phyloP scores from a whole-genome alignment of 805 yeast species.

The Candida coquimbonensis region DNA sequence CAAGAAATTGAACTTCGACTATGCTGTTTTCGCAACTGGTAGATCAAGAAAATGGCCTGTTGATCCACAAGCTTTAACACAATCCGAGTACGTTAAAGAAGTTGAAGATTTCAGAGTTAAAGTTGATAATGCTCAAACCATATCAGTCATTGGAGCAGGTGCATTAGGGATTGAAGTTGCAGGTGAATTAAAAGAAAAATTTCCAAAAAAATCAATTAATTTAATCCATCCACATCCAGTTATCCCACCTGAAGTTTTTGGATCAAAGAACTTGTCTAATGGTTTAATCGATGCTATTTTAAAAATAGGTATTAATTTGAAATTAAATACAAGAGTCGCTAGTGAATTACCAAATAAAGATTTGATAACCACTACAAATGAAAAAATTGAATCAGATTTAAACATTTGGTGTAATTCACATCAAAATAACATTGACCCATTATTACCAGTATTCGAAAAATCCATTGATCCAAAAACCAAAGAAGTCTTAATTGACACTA shows the following conservation, averaged over 20 bases:
- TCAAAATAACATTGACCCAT: slow-evolving; percentile 27
- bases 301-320: slow-evolving; percentile 19
- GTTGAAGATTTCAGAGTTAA: slow-evolving; percentile 29
- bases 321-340: slow-evolving; percentile 27
- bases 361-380: slow-evolving; percentile 20
- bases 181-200: slow-evolving; percentile 36
- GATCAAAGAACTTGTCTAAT: slow-evolving; percentile 17
- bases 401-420: slow-evolving; percentile 33
- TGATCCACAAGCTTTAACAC: slow-evolving; percentile 38
- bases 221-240: slow-evolving; percentile 35
- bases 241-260: slow-evolving; percentile 33
- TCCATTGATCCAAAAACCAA: slow-evolving; percentile 17
- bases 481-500: slow-evolving; percentile 23
- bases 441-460: slow-evolving; percentile 18
- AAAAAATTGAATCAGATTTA: slow-evolving; percentile 24
- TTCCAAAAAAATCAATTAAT: slow-evolving; percentile 30
- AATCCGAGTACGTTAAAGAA: slow-evolving; percentile 32
- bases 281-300: slow-evolving; percentile 7
- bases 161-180: slow-evolving; percentile 46
- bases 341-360: slow-evolving; percentile 20
- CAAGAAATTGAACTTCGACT: slow-evolving; percentile 33
- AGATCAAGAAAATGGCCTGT: slow-evolving; percentile 48
- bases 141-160: slow-evolving; percentile 48
- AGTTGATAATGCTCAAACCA: slow-evolving; percentile 29
- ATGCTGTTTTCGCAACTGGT: slow-evolving; percentile 43